These are phyloP conservation scores for Acrasis kona DNA, from an alignment of 78 protist species.

Conservation along the genomic window DNA sequence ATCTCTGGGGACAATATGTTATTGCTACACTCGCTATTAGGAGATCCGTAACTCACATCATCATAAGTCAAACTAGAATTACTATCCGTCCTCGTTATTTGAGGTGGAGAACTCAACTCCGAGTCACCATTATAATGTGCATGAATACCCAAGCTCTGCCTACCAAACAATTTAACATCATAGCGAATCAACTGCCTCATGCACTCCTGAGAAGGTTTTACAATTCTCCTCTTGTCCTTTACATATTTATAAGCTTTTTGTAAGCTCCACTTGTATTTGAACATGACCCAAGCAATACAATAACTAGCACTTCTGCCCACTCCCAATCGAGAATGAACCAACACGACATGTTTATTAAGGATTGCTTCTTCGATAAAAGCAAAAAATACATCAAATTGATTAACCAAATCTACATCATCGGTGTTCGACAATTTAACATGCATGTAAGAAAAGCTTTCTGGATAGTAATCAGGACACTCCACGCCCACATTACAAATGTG, in stretches of 20 bases:
- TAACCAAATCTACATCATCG: too few species aligned
- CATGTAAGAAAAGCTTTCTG: not conserved
- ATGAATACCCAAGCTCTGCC: not conserved
- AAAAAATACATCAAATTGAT: too few species aligned
- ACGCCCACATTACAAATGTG: not conserved
- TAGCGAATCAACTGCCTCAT: not conserved
- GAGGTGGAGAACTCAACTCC: too few species aligned
- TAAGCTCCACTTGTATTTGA: not conserved
- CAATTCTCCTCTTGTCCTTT: not conserved
- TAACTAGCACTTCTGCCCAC: not conserved
- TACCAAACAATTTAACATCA: not conserved
- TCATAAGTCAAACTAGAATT: too few species aligned
- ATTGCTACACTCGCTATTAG: too few species aligned
- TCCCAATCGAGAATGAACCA: not conserved
- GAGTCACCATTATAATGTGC: too few species aligned
- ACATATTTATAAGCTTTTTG: not conserved
- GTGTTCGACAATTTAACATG: not conserved
- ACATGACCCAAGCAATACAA: not conserved
- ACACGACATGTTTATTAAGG: not conserved
- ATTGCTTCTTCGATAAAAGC: not conserved
- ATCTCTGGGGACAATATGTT: too few species aligned
- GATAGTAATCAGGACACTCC: not conserved
- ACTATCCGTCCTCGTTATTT: too few species aligned
- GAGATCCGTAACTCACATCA: too few species aligned
- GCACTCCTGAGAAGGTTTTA: not conserved